A percentile compares a stretch with the other conserved stretches of the same genome.
Evolutionary conservation across 2,329 filamentous ascomycete genomes (phyloP).

Genomic region (Curvularia verruculosa): DNA sequence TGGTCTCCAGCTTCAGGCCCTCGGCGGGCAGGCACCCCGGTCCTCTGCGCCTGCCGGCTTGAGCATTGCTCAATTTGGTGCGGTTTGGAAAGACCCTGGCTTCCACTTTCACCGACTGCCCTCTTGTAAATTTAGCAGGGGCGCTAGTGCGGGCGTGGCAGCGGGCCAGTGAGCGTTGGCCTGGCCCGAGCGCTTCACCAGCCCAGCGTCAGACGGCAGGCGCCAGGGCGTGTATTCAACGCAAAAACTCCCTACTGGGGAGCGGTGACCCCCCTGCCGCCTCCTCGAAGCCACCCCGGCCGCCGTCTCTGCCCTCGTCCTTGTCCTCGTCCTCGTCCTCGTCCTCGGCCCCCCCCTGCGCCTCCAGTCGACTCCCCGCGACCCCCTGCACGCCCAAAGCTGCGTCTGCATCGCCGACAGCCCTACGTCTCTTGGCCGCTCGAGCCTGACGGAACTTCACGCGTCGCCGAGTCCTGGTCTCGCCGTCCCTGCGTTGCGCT

Average conservation of each 20-base stretch:
- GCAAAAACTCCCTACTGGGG: slow-evolving; percentile 29
- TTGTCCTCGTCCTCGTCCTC: slow-evolving; percentile 18
- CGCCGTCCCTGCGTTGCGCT: slow-evolving; percentile 26
- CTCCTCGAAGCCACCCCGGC: too few species aligned
- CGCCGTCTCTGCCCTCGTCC: neutral
- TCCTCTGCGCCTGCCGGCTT: slow-evolving; percentile 28
- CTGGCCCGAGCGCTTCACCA: slow-evolving; percentile 27
- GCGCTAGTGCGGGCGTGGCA: slow-evolving; percentile 34
- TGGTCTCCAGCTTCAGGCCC: slow-evolving; percentile 41
- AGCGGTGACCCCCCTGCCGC: slow-evolving; percentile 29
- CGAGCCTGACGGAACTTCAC: slow-evolving; percentile 13
- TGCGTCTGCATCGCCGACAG: slow-evolving; percentile 19
- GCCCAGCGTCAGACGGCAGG: slow-evolving; percentile 31
- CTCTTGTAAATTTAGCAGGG: slow-evolving; percentile 40
- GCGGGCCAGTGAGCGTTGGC: slow-evolving; percentile 37
- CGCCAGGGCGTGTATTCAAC: slow-evolving; percentile 25
- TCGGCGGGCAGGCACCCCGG: slow-evolving; percentile 37
- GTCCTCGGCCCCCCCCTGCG: slow-evolving; percentile 11
- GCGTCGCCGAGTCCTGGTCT: slow-evolving; percentile 27
- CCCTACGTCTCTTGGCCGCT: slow-evolving; percentile 34
- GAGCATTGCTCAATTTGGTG: slow-evolving; percentile 34
- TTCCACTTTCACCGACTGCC: slow-evolving; percentile 38
- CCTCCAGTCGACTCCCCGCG: too few species aligned
- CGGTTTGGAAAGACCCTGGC: slow-evolving; percentile 32
- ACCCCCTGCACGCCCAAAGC: slow-evolving; percentile 19